Conservation (phyloP, 768 basidiomycete genomes). For the Kwoniella mangroviensis region DNA sequence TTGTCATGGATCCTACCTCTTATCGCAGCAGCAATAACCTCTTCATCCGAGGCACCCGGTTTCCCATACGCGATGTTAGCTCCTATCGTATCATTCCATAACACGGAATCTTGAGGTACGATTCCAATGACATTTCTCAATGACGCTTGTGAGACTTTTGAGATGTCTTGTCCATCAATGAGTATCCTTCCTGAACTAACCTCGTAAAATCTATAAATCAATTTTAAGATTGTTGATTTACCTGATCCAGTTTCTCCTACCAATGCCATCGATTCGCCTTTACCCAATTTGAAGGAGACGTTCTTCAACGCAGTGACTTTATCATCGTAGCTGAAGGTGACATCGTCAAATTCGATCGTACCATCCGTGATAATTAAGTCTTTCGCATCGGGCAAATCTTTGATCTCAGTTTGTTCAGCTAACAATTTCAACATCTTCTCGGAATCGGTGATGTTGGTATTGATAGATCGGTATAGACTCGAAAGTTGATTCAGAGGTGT, state of each 20-base stretch:
- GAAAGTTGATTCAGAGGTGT: conserved; percentile 77
- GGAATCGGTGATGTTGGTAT: conserved; percentile 72
- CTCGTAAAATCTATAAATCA: conserved; percentile 92
- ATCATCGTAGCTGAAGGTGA: conserved; percentile 75
- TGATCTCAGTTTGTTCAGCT: conserved; percentile 79
- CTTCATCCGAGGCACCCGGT: conserved; percentile 70
- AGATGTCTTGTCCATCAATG: conserved; percentile 85
- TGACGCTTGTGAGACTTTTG: conserved; percentile 80
- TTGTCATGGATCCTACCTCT: conserved; percentile 88
- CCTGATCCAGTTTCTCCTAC: conserved; percentile 83
- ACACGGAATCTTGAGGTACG: conserved; percentile 75
- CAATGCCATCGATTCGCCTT: conserved; percentile 83
- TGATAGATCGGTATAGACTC: conserved; percentile 69
- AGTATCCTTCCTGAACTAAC: conserved; percentile 77
- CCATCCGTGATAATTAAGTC: conserved; percentile 74
- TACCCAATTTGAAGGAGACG: conserved; percentile 85
- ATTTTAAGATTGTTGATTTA: conserved; percentile 72
- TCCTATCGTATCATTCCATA: conserved; percentile 57
- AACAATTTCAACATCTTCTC: conserved; percentile 82
- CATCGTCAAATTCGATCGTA: conserved; percentile 88
- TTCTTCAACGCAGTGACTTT: conserved; percentile 67
- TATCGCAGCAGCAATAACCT: conserved; percentile 76
- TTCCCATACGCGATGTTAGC: conserved; percentile 71
- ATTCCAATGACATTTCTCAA: conserved; percentile 82
- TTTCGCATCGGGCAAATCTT: conserved; percentile 75